Evolutionary conservation across 2,329 filamentous ascomycete genomes (phyloP).

Genomic region (Ophiostoma novo-ulmi): DNA sequence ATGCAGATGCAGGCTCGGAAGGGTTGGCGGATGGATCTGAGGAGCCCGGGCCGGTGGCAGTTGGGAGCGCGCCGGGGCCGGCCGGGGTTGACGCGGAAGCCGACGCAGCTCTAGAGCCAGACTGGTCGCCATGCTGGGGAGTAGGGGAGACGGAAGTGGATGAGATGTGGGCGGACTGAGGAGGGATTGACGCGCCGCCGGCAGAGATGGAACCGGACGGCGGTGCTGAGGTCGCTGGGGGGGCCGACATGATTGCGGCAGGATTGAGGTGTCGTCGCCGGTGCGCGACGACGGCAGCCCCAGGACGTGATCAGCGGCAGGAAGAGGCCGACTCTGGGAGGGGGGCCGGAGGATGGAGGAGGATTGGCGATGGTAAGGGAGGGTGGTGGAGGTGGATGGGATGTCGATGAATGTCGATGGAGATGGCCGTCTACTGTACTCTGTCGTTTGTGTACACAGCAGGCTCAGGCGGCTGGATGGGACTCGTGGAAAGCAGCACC

Average conservation of each 20-base stretch:
- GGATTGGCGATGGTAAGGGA: conserved; percentile 17
- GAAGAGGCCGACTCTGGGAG: neutral
- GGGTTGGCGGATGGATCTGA: neutral
- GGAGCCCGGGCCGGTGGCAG: neutral
- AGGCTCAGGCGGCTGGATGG: neutral
- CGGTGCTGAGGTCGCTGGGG: conserved; percentile 36
- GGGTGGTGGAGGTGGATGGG: neutral
- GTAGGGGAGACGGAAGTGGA: conserved; percentile 15
- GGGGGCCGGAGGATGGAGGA: conserved; percentile 11
- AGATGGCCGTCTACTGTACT: neutral
- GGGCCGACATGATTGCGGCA: conserved; percentile 40
- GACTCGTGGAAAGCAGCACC: conserved; percentile 18
- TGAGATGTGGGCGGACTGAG: conserved; percentile 4
- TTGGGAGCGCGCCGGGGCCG: conserved; percentile 9
- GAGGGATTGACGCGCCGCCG: conserved; percentile 21
- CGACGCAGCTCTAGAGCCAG: neutral
- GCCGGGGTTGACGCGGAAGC: neutral
- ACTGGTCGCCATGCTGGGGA: neutral
- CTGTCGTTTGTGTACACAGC: neutral
- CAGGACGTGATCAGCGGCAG: conserved; percentile 15
- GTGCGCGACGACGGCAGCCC: conserved; percentile 33
- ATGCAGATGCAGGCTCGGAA: neutral
- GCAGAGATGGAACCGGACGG: conserved; percentile 20
- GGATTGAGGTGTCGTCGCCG: conserved; percentile 34
- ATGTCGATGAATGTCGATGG: conserved; percentile 19